Percentiles rank a stretch among this genome's conserved stretches.
phyloP scores from a whole-genome alignment of 345 rosid genomes.

The Salix udensis region DNA sequence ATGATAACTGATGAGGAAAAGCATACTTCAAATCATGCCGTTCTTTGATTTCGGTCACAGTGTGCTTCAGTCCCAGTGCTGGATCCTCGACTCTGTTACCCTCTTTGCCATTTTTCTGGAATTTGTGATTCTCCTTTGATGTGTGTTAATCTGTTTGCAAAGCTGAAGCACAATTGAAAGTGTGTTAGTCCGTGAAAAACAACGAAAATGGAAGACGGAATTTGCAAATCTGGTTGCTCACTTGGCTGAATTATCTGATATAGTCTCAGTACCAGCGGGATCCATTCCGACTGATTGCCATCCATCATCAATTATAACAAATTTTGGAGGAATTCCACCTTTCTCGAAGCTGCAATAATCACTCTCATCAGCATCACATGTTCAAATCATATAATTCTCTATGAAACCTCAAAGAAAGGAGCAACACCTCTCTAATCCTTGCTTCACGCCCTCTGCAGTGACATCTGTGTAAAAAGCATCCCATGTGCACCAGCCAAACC shows the following conservation, averaged over 20 bases:
- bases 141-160: slow-evolving; percentile 53
- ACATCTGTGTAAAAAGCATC: slow-evolving; percentile 70
- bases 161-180: slow-evolving; percentile 34
- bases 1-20: background rate
- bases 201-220: background rate
- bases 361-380: background rate
- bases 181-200: background rate
- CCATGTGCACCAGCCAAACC: slow-evolving; percentile 86
- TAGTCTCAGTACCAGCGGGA: slow-evolving; percentile 32
- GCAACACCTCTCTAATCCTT: slow-evolving; percentile 51
- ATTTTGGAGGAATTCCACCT: slow-evolving; percentile 60
- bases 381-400: background rate
- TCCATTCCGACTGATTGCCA: slow-evolving; percentile 77
- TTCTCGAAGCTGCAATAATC: slow-evolving; percentile 41
- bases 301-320: slow-evolving; percentile 65
- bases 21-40: slow-evolving; percentile 49
- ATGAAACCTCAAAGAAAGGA: background rate
- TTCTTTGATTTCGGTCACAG: slow-evolving; percentile 51
- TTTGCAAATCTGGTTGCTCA: slow-evolving; percentile 16
- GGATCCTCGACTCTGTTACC: slow-evolving; percentile 58
- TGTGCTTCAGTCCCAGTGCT: slow-evolving; percentile 49
- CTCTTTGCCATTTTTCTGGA: slow-evolving; percentile 57
- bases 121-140: slow-evolving; percentile 67
- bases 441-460: slow-evolving; percentile 49
- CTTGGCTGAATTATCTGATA: slow-evolving; percentile 66